Conservation (phyloP, 345 rosid genomes). For the Citrus inodora region DNA sequence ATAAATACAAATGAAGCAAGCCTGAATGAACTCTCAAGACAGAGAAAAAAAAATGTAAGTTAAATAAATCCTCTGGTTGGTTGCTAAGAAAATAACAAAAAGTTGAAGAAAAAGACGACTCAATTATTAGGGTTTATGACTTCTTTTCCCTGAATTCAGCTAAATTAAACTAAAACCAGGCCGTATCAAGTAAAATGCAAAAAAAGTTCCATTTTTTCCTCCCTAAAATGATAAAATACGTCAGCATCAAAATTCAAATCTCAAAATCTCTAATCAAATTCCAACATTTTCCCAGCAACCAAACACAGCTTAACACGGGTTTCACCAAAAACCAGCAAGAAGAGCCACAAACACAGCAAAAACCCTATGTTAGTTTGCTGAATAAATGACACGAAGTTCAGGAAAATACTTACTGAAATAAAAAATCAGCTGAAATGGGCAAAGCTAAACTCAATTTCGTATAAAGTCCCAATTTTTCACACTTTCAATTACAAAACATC, state of each 20-base stretch:
- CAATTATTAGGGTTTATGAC: neutral
- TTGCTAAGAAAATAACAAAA: neutral
- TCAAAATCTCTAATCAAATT: neutral
- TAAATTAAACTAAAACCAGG: neutral
- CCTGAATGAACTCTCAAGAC: neutral
- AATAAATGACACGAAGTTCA: neutral
- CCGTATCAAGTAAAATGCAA: neutral
- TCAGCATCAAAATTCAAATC: neutral
- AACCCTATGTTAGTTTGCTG: neutral
- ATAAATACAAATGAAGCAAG: neutral
- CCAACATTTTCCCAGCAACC: conserved; percentile 14
- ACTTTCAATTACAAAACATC: too few relatives aligned
- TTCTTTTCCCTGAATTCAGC: neutral
- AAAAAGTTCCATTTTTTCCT: neutral
- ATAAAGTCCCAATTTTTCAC: neutral
- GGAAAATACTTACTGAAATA: neutral
- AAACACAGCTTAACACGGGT: conserved; percentile 9
- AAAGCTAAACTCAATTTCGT: neutral
- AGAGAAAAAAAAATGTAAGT: neutral
- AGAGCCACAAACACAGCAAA: neutral
- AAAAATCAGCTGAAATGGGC: neutral
- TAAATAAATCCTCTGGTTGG: neutral
- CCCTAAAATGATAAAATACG: neutral
- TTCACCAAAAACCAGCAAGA: neutral
- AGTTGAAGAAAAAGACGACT: neutral